Percentiles rank a stretch among this genome's conserved stretches.
Conservation (phyloP, 2,329 filamentous ascomycete genomes). For the Colletotrichum melonis region DNA sequence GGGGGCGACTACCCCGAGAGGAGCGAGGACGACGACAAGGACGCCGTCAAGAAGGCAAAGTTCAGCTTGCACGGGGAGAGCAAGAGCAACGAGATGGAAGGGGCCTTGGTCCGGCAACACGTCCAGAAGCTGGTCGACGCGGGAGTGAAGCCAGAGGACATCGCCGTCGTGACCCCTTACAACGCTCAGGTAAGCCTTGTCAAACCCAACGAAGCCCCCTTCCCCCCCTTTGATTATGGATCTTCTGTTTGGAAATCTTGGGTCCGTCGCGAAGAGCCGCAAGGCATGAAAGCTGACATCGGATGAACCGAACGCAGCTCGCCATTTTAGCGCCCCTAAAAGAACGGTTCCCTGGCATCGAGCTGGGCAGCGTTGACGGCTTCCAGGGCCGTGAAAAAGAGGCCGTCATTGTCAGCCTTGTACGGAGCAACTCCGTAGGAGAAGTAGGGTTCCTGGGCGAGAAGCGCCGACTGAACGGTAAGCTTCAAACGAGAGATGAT, state of each 20-base stretch:
- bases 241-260: not conserved
- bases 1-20: constrained; percentile 91
- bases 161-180: constrained; percentile 95
- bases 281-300: constrained; percentile 37
- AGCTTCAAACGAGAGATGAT: constrained; percentile 44
- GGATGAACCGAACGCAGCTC: constrained; percentile 61
- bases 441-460: constrained; percentile 96
- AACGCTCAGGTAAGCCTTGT: constrained; percentile 81
- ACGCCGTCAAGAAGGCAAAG: constrained; percentile 54
- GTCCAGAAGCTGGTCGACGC: constrained; percentile 80
- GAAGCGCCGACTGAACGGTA: constrained; percentile 92
- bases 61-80: constrained; percentile 66
- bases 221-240: not conserved
- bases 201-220: not conserved
- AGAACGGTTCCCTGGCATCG: constrained; percentile 83
- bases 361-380: constrained; percentile 96
- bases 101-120: constrained; percentile 81
- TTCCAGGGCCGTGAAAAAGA: constrained; percentile 99
- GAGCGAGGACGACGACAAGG: constrained; percentile 76
- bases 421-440: constrained; percentile 86
- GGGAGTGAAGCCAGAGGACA: constrained; percentile 84
- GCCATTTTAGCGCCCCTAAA: constrained; percentile 84
- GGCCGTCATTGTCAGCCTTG: constrained; percentile 91
- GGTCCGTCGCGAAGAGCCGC: not conserved
- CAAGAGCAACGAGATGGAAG: constrained; percentile 94